These are phyloP conservation scores for Psidium friedrichsthalianum DNA, from an alignment of 345 rosid genomes.

Conservation along the genomic window DNA sequence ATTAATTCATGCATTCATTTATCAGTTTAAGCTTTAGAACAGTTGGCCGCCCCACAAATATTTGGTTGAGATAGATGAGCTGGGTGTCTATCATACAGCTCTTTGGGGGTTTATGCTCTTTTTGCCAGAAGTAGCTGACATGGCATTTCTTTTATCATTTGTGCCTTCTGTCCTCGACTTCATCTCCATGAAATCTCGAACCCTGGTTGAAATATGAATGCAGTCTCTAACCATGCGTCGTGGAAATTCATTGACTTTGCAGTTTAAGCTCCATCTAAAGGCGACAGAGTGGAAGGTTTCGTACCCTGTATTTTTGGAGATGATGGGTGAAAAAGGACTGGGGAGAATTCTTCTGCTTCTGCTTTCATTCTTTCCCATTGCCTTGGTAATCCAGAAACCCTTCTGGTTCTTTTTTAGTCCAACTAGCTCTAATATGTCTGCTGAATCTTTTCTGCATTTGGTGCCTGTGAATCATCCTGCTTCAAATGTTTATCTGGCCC, in stretches of 20 bases:
- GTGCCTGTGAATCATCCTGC: background rate
- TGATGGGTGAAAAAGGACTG: conserved; percentile 43
- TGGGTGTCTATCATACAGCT: background rate
- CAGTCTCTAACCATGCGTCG: background rate
- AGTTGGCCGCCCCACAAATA: background rate
- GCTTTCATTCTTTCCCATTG: conserved; percentile 18
- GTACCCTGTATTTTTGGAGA: conserved; percentile 1
- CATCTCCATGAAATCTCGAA: background rate
- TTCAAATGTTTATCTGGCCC: background rate
- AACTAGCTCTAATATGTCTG: background rate
- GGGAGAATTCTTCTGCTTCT: conserved; percentile 34
- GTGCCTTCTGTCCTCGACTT: background rate
- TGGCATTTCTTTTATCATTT: background rate
- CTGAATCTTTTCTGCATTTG: background rate
- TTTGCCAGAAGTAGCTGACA: background rate
- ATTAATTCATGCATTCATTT: background rate
- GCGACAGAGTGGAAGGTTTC: background rate
- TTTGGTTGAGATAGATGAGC: background rate
- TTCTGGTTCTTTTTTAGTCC: background rate
- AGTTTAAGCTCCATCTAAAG: conserved; percentile 7
- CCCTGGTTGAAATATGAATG: background rate
- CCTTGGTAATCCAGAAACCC: conserved; percentile 28
- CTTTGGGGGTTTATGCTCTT: background rate
- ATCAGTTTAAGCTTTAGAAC: background rate
- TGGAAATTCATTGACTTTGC: background rate